Percentiles rank a stretch among this genome's conserved stretches.
These are phyloP conservation scores for Acidomyces sp. DNA, from an alignment of 495 filamentous ascomycete species.

Conservation along the genomic window DNA sequence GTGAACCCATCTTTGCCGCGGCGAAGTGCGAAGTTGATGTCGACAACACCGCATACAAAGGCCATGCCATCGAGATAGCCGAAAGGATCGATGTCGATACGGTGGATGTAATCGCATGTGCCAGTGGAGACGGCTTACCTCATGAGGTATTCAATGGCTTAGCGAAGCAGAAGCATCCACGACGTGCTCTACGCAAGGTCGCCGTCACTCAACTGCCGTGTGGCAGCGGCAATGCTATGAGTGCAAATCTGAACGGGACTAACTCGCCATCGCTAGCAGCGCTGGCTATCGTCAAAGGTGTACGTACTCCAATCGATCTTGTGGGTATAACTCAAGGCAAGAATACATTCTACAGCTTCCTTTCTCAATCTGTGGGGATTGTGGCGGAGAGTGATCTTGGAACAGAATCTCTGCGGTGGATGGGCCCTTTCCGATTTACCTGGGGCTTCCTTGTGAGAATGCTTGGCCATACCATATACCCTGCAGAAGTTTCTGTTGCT, in stretches of 20 bases:
- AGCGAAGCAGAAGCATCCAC: slow-evolving; percentile 58
- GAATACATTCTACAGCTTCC: slow-evolving; percentile 63
- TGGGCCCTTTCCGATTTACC: slow-evolving; percentile 75
- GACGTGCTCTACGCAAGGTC: slow-evolving; percentile 59
- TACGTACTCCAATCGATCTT: slow-evolving; percentile 68
- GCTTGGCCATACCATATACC: slow-evolving; percentile 60
- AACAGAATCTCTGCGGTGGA: slow-evolving; percentile 85
- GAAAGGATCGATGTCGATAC: slow-evolving; percentile 63
- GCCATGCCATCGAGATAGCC: slow-evolving; percentile 69
- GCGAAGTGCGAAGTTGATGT: slow-evolving; percentile 67
- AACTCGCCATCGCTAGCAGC: slow-evolving; percentile 62
- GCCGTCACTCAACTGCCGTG: slow-evolving; percentile 84
- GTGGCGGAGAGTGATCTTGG: slow-evolving; percentile 80
- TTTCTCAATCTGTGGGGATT: slow-evolving; percentile 82
- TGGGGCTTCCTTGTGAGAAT: slow-evolving; percentile 66
- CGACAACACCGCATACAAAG: slow-evolving; percentile 54
- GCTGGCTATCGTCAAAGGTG: slow-evolving; percentile 69
- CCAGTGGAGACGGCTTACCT: slow-evolving; percentile 83
- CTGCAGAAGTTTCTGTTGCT: slow-evolving; percentile 77
- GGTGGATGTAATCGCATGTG: slow-evolving; percentile 74
- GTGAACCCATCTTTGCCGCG: slow-evolving; percentile 72
- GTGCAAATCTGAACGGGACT: slow-evolving; percentile 76
- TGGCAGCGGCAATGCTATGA: slow-evolving; percentile 89
- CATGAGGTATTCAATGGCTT: slow-evolving; percentile 94
- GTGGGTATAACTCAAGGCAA: slow-evolving; percentile 75